Evolutionary conservation across 371 early-diverging fungal species (phyloP).

Genomic region (Gilbertella persicaria): DNA sequence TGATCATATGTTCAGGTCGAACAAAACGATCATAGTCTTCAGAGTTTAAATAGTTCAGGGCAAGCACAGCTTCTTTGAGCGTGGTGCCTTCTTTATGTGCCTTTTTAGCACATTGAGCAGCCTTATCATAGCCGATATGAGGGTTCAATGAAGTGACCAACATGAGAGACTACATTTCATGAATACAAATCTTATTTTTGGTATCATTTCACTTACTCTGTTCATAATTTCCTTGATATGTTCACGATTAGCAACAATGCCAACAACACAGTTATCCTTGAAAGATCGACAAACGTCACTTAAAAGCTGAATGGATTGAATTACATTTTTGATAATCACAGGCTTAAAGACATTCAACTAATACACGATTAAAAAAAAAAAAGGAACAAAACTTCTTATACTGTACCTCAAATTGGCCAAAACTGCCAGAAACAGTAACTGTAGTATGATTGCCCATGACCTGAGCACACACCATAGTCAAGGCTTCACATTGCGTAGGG

Average conservation of each 20-base stretch:
- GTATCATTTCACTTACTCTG: conserved; percentile 48
- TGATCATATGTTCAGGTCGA: conserved; percentile 80
- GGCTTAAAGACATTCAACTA: conserved; percentile 97
- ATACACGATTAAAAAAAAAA: not conserved
- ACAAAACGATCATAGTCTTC: conserved; percentile 87
- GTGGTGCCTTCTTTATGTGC: conserved; percentile 85
- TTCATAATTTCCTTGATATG: conserved; percentile 85
- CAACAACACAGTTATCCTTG: conserved; percentile 89
- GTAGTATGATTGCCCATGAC: conserved; percentile 96
- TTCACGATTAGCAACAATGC: conserved; percentile 88
- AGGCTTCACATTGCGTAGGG: conserved; percentile 97
- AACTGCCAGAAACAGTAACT: conserved; percentile 85
- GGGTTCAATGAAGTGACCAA: conserved; percentile 89
- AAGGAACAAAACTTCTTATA: not conserved
- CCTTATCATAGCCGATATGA: conserved; percentile 80
- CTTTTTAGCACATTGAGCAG: conserved; percentile 82
- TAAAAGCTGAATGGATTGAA: conserved; percentile 86
- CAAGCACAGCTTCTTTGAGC: conserved; percentile 80
- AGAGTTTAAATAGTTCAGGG: conserved; percentile 68
- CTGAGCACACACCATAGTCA: conserved; percentile 98
- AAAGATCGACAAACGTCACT: conserved; percentile 87
- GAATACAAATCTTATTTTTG: not conserved
- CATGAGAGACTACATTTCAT: conserved; percentile 57
- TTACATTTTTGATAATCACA: conserved; percentile 91
- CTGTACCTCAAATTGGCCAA: conserved; percentile 92